Evolutionary conservation across 257 asterid genomes (phyloP), one percentile per base, ranked within the genome.

Genomic region (Petrea volubilis): DNA sequence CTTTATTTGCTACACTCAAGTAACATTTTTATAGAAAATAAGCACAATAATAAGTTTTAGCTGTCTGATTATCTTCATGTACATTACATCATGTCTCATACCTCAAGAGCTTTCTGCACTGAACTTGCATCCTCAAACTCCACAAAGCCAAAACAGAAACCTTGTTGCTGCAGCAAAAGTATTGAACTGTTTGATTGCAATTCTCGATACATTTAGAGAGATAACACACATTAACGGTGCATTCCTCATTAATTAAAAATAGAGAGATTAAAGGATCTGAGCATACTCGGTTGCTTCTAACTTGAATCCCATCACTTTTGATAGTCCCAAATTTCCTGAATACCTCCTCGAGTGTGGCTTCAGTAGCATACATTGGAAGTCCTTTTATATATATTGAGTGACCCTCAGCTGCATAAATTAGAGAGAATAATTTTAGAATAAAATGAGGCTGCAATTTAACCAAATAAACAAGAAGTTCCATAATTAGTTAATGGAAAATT

Each of bases 221-320:
- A 51, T 10, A 23, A 31, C 2, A 53, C 43, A 27, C 31, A 60
- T 23, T 36, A 1, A 36, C 6, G 14, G 40, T 8, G 8, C 27
- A 18, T 41, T 25, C 41, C 60, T 11, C 24, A 34, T 44, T 7
- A 56, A 14, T 21, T 27, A 64, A 33, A 15, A 31, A 15, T 14
- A 60, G 0, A 8, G 43, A 23, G 14, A 2, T 61, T 28, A 25
- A 20, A 6, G 14, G 65, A 62, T 44, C 23, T 31, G 25, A 55
- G 64, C 97, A 68, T 80, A 95, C 99, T 67, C 91, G 75, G 83
- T 84, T 85, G 76, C 89, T 91, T 83, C 97, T 82, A 67, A 91
- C 96, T 94, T 94, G 99, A 72, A 95, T 90, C 63, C 99, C 99
- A 14, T 83, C 91, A 33, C 3, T 80, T 84, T 77, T 92, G 53